Percentiles rank a stretch among this genome's conserved stretches.
phyloP scores from a whole-genome alignment of 2,329 filamentous ascomycete genomes.

The Stylonectria norvegica region DNA sequence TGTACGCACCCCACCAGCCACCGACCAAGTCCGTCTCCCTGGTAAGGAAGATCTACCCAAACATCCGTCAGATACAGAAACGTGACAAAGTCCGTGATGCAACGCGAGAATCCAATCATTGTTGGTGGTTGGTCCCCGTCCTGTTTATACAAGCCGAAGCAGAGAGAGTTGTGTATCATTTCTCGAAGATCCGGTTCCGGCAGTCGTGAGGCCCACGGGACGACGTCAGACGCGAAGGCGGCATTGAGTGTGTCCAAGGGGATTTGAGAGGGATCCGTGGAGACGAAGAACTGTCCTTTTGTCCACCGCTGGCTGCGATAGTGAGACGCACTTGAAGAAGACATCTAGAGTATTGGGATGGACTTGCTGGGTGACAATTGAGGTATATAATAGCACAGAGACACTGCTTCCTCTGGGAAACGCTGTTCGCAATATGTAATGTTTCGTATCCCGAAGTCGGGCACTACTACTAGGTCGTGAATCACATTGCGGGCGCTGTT shows the following conservation, averaged over 20 bases:
- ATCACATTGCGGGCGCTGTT: too few relatives aligned
- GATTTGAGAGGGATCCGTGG: conserved; percentile 50
- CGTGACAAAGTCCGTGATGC: conserved; percentile 62
- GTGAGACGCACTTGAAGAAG: too few relatives aligned
- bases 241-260: conserved; percentile 46
- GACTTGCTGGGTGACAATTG: too few relatives aligned
- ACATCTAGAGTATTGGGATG: too few relatives aligned
- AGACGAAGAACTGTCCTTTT: conserved; percentile 49
- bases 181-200: conserved; percentile 42
- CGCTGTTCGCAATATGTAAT: too few relatives aligned
- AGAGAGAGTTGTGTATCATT: conserved; percentile 51
- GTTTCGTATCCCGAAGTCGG: too few relatives aligned
- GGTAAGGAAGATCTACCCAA: conserved; percentile 53
- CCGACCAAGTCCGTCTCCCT: conserved; percentile 55
- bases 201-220: conserved; percentile 54
- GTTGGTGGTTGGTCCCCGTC: conserved; percentile 2
- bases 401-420: too few relatives aligned
- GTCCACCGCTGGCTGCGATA: conserved; percentile 37
- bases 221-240: conserved; percentile 45
- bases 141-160: conserved; percentile 50
- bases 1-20: conserved; percentile 59
- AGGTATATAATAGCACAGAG: too few relatives aligned
- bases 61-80: conserved; percentile 63
- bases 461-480: too few relatives aligned
- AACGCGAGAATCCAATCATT: conserved; percentile 37